Conservation (phyloP, 257 asterid genomes). For the Ilex aquifolium region DNA sequence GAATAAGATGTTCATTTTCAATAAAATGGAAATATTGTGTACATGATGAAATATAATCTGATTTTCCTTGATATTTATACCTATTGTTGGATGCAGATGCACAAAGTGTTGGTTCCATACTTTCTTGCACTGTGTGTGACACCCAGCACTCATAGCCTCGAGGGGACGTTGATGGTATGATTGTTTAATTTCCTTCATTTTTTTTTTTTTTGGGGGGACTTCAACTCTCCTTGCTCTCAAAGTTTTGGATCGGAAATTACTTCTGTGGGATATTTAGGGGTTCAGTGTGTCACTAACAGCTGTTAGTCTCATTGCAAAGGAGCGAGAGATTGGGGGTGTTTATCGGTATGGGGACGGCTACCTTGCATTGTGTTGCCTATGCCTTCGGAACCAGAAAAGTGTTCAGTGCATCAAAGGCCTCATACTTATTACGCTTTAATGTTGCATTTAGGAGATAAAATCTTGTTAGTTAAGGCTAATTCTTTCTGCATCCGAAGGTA, state of each 20-base stretch:
- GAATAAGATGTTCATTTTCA: no score
- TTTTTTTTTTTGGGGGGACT: neutral
- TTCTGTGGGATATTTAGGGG: neutral
- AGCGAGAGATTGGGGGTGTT: no score
- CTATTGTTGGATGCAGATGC: conserved; percentile 59
- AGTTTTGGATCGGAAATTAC: neutral
- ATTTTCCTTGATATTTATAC: conserved; percentile 6
- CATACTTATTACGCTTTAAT: no score
- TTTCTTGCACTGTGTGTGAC: conserved; percentile 73
- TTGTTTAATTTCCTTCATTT: conserved; percentile 11
- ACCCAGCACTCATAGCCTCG: conserved; percentile 91
- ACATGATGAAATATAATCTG: conserved; percentile 6
- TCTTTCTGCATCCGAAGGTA: no score
- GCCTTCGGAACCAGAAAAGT: no score
- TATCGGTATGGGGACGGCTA: no score
- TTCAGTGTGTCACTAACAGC: neutral
- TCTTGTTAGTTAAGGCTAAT: no score
- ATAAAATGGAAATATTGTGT: conserved; percentile 5
- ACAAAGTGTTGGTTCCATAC: conserved; percentile 78
- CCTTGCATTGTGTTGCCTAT: no score
- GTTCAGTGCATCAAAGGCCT: no score
- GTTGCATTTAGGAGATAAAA: no score
- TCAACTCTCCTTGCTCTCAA: neutral
- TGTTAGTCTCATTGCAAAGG: no score
- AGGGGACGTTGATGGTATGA: conserved; percentile 85